Evolutionary conservation across 306 rosid genomes (phyloP).

Genomic region (Vigna nakashimae): DNA sequence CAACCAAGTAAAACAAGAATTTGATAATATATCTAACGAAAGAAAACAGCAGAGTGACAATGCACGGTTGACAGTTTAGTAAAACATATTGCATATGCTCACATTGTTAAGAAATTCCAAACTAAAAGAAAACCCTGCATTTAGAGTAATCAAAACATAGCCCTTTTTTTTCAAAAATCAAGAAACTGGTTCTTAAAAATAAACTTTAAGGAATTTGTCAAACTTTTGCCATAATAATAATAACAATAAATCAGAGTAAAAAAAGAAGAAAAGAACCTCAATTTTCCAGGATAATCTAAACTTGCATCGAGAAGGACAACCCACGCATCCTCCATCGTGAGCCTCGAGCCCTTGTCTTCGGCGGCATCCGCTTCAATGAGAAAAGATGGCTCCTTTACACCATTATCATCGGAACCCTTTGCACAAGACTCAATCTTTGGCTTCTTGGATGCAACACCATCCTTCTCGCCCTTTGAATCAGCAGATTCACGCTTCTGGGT

Average conservation of each 20-base stretch:
- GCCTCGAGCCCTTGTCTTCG: slow-evolving; percentile 88
- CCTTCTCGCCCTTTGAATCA: slow-evolving; percentile 31
- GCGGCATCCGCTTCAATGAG: slow-evolving; percentile 82
- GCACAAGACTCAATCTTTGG: slow-evolving; percentile 33
- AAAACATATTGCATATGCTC: not conserved
- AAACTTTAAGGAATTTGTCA: not conserved
- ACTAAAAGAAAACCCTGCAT: not conserved
- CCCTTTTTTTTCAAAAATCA: not conserved
- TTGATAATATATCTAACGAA: not conserved
- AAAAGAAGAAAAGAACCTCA: slow-evolving; percentile 58
- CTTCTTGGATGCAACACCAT: slow-evolving; percentile 33
- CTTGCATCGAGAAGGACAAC: slow-evolving; percentile 70
- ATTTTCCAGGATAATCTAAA: slow-evolving; percentile 62
- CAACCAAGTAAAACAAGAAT: not conserved
- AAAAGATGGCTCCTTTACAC: slow-evolving; percentile 47
- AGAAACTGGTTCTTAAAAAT: not conserved
- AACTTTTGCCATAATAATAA: not conserved
- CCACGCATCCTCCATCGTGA: slow-evolving; percentile 85
- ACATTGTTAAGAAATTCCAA: not conserved
- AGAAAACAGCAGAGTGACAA: not conserved
- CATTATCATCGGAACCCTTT: slow-evolving; percentile 23
- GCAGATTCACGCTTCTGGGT: slow-evolving; percentile 46
- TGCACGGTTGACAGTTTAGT: not conserved
- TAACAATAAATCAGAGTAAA: not conserved
- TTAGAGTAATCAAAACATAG: not conserved